These are phyloP conservation scores for Perkinsus marinus DNA, from an alignment of 169 alveolate species.

Conservation along the genomic window DNA sequence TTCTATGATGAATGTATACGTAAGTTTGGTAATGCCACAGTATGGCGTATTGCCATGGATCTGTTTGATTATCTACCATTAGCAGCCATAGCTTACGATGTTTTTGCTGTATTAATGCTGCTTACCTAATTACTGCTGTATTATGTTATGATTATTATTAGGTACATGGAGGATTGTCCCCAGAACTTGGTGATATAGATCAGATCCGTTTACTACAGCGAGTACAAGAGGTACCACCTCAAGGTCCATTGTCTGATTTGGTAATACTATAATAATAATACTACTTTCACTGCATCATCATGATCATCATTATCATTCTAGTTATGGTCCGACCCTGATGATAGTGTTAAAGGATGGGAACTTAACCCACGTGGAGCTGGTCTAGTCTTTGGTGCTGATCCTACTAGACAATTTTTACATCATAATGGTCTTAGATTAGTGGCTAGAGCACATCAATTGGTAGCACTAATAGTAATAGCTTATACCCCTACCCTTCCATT, in stretches of 20 bases:
- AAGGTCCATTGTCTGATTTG: slow-evolving; percentile 95
- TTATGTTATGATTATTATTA: slow-evolving; percentile 29
- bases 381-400: slow-evolving; percentile 74
- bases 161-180: slow-evolving; percentile 95
- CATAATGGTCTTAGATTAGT: slow-evolving; percentile 57
- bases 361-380: slow-evolving; percentile 83
- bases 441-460: slow-evolving; percentile 88
- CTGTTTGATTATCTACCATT: slow-evolving; percentile 86
- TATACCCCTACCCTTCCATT: background rate
- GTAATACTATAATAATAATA: slow-evolving; percentile 21
- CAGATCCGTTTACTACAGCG: slow-evolving; percentile 54
- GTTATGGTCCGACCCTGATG: slow-evolving; percentile 81
- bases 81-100: slow-evolving; percentile 85
- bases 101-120: slow-evolving; percentile 65
- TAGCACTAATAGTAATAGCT: slow-evolving; percentile 20
- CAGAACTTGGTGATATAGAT: slow-evolving; percentile 77
- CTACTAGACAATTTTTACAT: slow-evolving; percentile 59
- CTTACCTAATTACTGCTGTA: slow-evolving; percentile 13
- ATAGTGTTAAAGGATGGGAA: slow-evolving; percentile 59
- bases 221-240: slow-evolving; percentile 85
- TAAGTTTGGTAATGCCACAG: slow-evolving; percentile 84
- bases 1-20: slow-evolving; percentile 92
- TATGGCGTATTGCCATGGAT: slow-evolving; percentile 91
- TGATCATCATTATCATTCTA: background rate
- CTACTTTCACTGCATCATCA: background rate